Percentiles rank a stretch among this genome's conserved stretches.
Evolutionary conservation across 345 rosid species (phyloP).

Genomic region (Clausena lansium): DNA sequence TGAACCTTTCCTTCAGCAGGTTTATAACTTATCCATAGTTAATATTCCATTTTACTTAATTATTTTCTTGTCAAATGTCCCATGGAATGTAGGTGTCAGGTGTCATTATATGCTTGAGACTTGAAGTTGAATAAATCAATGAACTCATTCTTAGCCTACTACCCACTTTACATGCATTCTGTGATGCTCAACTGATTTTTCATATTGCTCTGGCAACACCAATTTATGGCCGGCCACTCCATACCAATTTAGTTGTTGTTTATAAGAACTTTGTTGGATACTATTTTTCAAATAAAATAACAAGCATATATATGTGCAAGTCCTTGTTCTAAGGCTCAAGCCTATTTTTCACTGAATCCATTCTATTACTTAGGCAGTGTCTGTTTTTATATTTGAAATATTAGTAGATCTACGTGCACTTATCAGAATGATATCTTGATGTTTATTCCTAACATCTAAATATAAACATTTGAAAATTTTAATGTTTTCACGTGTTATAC

Average conservation of each 20-base stretch:
- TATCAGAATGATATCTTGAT: not conserved
- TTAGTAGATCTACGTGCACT: not conserved
- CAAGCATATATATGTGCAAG: not conserved
- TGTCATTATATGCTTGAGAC: not conserved
- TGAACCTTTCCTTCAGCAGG: slow-evolving; percentile 98
- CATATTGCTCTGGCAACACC: not conserved
- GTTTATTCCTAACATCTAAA: too few species aligned
- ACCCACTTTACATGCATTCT: not conserved
- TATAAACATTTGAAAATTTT: too few species aligned
- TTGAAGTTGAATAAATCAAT: not conserved
- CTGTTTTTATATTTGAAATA: too few species aligned
- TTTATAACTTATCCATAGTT: not conserved
- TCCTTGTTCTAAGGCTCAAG: not conserved
- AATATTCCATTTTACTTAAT: not conserved
- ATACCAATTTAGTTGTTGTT: not conserved
- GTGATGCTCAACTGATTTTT: not conserved
- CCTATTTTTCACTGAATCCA: not conserved
- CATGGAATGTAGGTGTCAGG: not conserved
- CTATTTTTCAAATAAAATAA: not conserved
- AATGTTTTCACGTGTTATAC: too few species aligned
- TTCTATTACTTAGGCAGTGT: not conserved
- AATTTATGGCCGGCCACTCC: not conserved
- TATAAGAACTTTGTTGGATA: not conserved
- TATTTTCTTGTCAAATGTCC: not conserved
- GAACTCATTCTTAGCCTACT: not conserved